These are phyloP conservation scores for Truncatella angustata DNA, from an alignment of 2,329 filamentous ascomycete species.

Conservation along the genomic window DNA sequence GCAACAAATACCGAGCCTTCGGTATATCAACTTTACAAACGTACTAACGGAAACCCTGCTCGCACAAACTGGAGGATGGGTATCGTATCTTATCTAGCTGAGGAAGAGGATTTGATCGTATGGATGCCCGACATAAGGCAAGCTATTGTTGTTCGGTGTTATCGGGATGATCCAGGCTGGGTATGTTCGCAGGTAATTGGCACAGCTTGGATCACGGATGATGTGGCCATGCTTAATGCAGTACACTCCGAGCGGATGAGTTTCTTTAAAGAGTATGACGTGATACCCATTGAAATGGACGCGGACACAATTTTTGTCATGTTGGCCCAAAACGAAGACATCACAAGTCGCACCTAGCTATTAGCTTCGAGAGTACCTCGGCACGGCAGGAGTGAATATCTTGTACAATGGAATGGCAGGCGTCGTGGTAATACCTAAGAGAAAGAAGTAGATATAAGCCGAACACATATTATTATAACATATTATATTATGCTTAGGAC, in stretches of 20 bases:
- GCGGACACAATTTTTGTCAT: slow-evolving; percentile 4
- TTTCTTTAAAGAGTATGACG: neutral
- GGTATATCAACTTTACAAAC: neutral
- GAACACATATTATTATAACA: too few species aligned
- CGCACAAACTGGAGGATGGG: slow-evolving; percentile 5
- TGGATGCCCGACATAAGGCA: neutral
- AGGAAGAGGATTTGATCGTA: slow-evolving; percentile 6
- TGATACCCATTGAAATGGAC: neutral
- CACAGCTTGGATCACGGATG: slow-evolving; percentile 1
- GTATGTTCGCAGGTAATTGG: neutral
- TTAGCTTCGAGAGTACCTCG: too few species aligned
- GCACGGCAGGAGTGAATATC: too few species aligned
- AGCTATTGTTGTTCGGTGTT: slow-evolving; percentile 2
- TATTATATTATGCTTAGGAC: too few species aligned
- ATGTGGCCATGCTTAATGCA: neutral
- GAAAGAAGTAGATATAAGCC: too few species aligned
- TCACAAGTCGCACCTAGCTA: too few species aligned
- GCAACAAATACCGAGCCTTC: neutral
- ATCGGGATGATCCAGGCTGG: neutral
- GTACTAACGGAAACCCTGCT: neutral
- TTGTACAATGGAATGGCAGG: too few species aligned
- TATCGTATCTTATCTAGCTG: slow-evolving; percentile 6
- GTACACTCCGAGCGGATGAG: neutral
- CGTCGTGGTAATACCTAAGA: too few species aligned
- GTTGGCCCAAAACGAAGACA: neutral